These are phyloP conservation scores for Hypoxylon sp. DNA, from an alignment of 2,329 filamentous ascomycete species.

Conservation along the genomic window DNA sequence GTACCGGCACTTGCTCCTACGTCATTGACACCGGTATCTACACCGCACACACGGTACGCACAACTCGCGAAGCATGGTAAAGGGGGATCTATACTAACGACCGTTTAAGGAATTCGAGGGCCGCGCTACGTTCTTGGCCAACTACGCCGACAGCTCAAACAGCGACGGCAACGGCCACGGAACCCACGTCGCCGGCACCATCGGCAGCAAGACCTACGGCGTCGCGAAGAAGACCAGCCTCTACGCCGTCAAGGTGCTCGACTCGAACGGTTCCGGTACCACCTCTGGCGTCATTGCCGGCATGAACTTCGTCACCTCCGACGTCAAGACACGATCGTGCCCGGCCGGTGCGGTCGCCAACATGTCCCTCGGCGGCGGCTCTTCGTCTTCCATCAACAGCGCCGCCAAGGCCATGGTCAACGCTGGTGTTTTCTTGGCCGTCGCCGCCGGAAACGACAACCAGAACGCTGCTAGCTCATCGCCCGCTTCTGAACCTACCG, in stretches of 20 bases:
- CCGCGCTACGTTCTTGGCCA: constrained; percentile 53
- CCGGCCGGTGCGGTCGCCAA: constrained; percentile 61
- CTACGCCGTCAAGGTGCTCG: constrained; percentile 61
- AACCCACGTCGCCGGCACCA: constrained; percentile 60
- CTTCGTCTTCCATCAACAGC: constrained; percentile 61
- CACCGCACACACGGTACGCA: constrained; percentile 54
- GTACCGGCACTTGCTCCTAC: constrained; percentile 60
- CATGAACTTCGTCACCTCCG: constrained; percentile 57
- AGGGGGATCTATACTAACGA: constrained; percentile 27
- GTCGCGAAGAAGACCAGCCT: constrained; percentile 58
- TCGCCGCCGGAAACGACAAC: constrained; percentile 66
- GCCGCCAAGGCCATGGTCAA: constrained; percentile 61
- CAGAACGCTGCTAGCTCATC: constrained; percentile 57
- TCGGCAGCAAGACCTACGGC: constrained; percentile 55
- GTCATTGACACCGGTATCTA: constrained; percentile 67
- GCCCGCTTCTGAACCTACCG: constrained; percentile 60
- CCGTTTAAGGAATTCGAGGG: constrained; percentile 55
- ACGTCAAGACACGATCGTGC: constrained; percentile 58
- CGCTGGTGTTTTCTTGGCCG: constrained; percentile 63
- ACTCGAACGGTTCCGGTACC: constrained; percentile 46
- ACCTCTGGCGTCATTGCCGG: constrained; percentile 50
- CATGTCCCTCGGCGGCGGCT: constrained; percentile 65
- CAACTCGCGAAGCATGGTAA: neutral
- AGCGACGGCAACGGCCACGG: constrained; percentile 58
- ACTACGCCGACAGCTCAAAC: constrained; percentile 52